phyloP scores from a whole-genome alignment of 2,329 filamentous ascomycete species.

The Lachnellula hyalina region DNA sequence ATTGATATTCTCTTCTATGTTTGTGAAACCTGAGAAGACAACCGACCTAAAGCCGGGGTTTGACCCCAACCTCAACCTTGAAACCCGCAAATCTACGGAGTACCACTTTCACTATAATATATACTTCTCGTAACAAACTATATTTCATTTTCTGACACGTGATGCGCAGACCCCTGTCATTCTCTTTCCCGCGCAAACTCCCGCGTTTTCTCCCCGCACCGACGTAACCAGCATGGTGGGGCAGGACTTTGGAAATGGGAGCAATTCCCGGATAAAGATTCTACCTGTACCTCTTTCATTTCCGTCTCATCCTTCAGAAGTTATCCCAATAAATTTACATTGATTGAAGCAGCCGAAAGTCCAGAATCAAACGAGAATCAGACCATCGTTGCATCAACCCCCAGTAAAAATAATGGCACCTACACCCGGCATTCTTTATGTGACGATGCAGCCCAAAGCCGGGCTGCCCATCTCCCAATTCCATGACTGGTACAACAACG shows the following conservation, averaged over 20 bases:
- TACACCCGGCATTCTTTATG: constrained; percentile 67
- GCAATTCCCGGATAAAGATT: constrained; percentile 5
- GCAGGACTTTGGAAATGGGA: background rate
- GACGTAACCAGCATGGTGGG: constrained; percentile 1
- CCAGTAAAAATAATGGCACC: constrained; percentile 36
- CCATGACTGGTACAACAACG: constrained; percentile 92
- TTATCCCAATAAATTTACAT: background rate
- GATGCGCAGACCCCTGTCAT: too few species aligned
- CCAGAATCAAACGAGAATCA: constrained; percentile 1
- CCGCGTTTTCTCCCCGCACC: background rate
- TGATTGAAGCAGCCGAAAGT: background rate
- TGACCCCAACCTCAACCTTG: too few species aligned
- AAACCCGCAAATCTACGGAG: too few species aligned
- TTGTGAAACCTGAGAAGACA: too few species aligned
- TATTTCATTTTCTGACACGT: too few species aligned
- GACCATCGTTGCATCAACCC: background rate
- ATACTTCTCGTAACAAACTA: too few species aligned
- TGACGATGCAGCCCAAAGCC: constrained; percentile 76
- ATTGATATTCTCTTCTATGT: background rate
- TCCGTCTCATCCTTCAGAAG: background rate
- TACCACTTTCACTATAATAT: background rate
- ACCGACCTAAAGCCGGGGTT: too few species aligned
- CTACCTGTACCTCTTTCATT: background rate
- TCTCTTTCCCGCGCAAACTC: constrained; percentile 3
- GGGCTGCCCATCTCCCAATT: constrained; percentile 61